These are phyloP conservation scores for Saturnispora kantuleensis DNA, from an alignment of 805 yeast species.

Conservation along the genomic window DNA sequence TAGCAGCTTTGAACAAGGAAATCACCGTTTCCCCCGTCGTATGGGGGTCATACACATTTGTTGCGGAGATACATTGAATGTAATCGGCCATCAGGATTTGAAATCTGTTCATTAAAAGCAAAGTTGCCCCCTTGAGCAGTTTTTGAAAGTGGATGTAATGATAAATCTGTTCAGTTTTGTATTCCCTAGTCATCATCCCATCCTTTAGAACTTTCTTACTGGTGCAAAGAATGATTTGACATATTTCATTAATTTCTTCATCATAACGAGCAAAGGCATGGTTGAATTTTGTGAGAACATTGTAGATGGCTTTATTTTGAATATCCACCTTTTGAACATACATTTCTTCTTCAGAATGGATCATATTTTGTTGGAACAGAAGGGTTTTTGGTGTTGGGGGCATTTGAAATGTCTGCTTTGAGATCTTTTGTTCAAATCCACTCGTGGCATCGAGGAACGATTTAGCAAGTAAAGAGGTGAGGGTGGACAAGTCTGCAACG, in stretches of 20 bases:
- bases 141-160: conserved; percentile 1
- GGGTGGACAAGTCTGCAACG: conserved; percentile 11
- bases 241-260: conserved; percentile 6
- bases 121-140: conserved; percentile 1
- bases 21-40: not conserved
- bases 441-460: conserved; percentile 8
- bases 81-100: not conserved
- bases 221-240: not conserved
- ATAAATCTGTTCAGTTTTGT: conserved; percentile 3
- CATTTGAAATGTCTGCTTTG: not conserved
- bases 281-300: conserved; percentile 14
- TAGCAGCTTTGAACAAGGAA: not conserved
- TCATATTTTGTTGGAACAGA: conserved; percentile 18
- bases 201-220: conserved; percentile 3
- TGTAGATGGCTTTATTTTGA: conserved; percentile 13
- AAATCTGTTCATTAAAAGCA: not conserved
- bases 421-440: not conserved
- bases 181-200: not conserved
- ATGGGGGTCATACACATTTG: conserved; percentile 1
- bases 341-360: conserved; percentile 19
- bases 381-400: conserved; percentile 18
- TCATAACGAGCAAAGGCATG: conserved; percentile 9
- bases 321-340: conserved; percentile 14
- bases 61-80: not conserved
- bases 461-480: conserved; percentile 9